Evolutionary conservation across 257 asterid genomes (phyloP).

Genomic region (Gentiana macrophylla): DNA sequence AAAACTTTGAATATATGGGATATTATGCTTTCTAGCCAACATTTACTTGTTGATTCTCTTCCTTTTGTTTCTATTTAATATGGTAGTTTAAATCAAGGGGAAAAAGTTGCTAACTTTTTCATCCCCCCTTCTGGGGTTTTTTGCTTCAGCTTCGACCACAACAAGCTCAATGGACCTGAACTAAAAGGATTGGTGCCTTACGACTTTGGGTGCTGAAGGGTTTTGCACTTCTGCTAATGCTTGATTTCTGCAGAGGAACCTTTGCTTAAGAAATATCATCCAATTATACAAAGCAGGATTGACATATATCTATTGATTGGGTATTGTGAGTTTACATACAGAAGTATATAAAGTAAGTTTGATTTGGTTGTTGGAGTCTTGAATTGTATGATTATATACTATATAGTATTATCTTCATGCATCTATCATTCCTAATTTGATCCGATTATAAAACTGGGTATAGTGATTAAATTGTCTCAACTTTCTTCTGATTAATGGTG

Average conservation of each 20-base stretch:
- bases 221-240: neutral
- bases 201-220: conserved; percentile 69
- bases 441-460: no score
- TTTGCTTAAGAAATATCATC: conserved; percentile 4
- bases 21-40: no score
- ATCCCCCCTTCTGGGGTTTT: no score
- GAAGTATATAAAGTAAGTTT: neutral
- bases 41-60: no score
- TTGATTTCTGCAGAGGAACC: conserved; percentile 1
- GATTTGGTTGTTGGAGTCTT: neutral
- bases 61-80: no score
- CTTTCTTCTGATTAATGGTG: no score
- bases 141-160: conserved; percentile 52
- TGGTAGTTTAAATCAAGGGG: no score
- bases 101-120: no score
- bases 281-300: neutral
- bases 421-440: no score
- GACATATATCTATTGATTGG: neutral
- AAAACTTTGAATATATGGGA: no score
- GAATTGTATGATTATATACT: neutral
- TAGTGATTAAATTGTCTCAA: no score
- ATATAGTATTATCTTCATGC: neutral
- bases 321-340: neutral
- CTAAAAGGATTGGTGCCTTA: conserved; percentile 75
- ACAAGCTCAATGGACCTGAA: conserved; percentile 75